Evolutionary conservation across 2,329 filamentous ascomycete genomes (phyloP).

Genomic region (Coniella vitis): DNA sequence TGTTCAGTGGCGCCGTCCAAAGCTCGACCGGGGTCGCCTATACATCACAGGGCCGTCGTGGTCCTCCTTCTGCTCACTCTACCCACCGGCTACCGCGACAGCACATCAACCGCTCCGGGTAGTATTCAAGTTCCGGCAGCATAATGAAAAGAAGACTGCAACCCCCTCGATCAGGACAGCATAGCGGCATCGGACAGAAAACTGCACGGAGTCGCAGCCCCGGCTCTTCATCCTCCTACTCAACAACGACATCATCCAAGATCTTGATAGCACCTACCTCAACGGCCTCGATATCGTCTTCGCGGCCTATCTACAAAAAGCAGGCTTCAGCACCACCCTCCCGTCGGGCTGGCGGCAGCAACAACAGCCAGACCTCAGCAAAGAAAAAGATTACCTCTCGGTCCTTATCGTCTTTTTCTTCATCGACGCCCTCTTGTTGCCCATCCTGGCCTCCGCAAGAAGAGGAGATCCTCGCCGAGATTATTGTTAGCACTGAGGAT

Average conservation of each 20-base stretch:
- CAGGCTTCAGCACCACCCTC: background rate
- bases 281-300: background rate
- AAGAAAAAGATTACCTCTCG: background rate
- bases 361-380: background rate
- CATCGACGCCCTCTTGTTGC: background rate
- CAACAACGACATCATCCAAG: background rate
- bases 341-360: background rate
- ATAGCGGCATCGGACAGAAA: constrained; percentile 25
- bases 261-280: constrained; percentile 6
- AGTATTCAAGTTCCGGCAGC: constrained; percentile 9
- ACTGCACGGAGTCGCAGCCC: constrained; percentile 16
- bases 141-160: constrained; percentile 29
- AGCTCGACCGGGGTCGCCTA: too few species aligned
- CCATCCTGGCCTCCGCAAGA: background rate
- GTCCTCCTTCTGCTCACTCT: background rate
- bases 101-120: constrained; percentile 3
- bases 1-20: too few species aligned
- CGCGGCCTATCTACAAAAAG: background rate
- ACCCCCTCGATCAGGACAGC: constrained; percentile 24
- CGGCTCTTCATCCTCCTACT: constrained; percentile 3
- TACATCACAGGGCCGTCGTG: background rate
- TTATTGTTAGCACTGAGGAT: constrained; percentile 38
- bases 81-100: background rate
- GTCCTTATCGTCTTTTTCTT: constrained; percentile 5
- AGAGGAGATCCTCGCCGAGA: constrained; percentile 34